Base-by-base conservation (phyloP, 2,329 filamentous ascomycete genomes). In the Monilinia fructicola region DNA sequence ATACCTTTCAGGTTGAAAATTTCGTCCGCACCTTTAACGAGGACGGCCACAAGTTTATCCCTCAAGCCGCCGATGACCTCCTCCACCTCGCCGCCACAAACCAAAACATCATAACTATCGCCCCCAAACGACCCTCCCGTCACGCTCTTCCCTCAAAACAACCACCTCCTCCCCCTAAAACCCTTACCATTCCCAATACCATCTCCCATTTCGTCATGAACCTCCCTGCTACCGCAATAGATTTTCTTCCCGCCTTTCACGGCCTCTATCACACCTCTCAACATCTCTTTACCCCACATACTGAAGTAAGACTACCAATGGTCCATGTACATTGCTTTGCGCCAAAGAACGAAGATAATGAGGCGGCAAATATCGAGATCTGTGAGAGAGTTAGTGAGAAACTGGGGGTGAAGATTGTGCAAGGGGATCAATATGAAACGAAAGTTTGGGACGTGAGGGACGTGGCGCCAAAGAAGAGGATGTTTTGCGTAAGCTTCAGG, bases 121-220 rank as follows among this genome's bases (percentile, higher is more conserved):
- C 80, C 31, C 79, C 79, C 12, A 87, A 69, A 55, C 64, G 71
- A 40, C 23, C 65, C 75, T 72, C 68, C 67, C 68, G 68, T 69
- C 48, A 21, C 16, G 65, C 70, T 68, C 70, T 28, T 26, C 73
- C 73, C 62, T 72, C 65, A 68, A 72, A 69, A 59, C 66, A 65
- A 64, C 70, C 78, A 21, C 74, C 75, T 26, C 76, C 78, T 18
- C 76, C 76, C 4, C 79, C 79, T 4, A 73, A 77, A 64, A 77
- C 78, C 31, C 75, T 87, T 38, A 80, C 82, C 14, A 82, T 93
- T 55, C 94, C 94, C 2, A 83, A 84, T 2, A 88, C 89, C 48
- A 91, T 98, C 76, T 85, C 88, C n/a, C 95, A 98, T 80, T 99
- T 93, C 77, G 90, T 98, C 71, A 97, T 99, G 92, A 99, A 99